Base-by-base conservation (phyloP, 2,329 filamentous ascomycete genomes). In the Botrytis medusae region DNA sequence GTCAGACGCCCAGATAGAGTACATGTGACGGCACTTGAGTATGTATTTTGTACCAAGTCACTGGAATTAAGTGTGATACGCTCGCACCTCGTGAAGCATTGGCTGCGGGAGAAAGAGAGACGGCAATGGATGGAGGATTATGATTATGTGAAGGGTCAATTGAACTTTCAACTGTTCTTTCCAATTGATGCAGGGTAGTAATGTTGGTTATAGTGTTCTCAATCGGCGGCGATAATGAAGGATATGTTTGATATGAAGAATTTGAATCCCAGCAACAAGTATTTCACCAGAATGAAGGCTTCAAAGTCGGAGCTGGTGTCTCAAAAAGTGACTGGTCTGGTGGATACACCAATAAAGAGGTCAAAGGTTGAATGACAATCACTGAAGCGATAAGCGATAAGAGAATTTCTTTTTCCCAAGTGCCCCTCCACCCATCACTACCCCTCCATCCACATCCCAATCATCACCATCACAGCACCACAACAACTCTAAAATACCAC, bases 331-430 rank as follows among this genome's bases (percentile, higher is more conserved):
- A 51, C 48, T 9, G 9, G n/a, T 67, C 22, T 54, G 51, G 51
- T 29, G n/a, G 51, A 54, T 18, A 54, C 51, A 18, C 51, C n/a
- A 54, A 29, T 5, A 51, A 5, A 12, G 12, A 37, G 60, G 25
- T 34, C 20, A 48, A 65, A 22, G 29, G 29, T 9, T 64, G 40
- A 64, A 46, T 44, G 34, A 42, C 60, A 48, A 37, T 25, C 46
- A n/a, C 32, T 46, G 37, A 46, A 69, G 67, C 22, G 67, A 59
- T 69, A 59, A 57, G 51, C 25, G 67, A 69, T 69, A 61, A 69
- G 67, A 61, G 54, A 69, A 46, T 69, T 69, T 69, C 34, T 68
- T 29, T 65, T 32, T 32, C 65, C 48, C 40, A 22, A 57, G 46
- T 54, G 48, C 65, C 65, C 65, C 65, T 69, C 67, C 67, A 65